Evolutionary conservation across 2,329 filamentous ascomycete genomes (phyloP), one percentile per base, ranked within the genome.

Genomic region (Taxawa tesnikishii): DNA sequence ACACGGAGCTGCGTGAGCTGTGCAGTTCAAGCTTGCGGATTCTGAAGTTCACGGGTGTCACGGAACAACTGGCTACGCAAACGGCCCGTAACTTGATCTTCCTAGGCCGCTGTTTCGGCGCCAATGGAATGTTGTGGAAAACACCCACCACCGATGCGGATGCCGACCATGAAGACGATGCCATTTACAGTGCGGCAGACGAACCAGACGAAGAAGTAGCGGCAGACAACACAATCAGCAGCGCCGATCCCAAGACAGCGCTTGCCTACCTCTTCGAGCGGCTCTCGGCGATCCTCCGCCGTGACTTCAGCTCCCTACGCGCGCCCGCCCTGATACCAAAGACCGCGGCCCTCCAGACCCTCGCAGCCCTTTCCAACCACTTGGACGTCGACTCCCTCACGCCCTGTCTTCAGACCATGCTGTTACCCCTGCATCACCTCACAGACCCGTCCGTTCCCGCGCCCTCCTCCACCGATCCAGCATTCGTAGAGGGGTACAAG

Each of bases 31-130:
- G 72, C 67, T 38, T 75, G 38, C 54, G 62, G 38, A 65, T 67
- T 28, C 59, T 94, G 27, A 73, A 73, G 29, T 38, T 38, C 29
- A 29, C 28, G 12, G 72, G 71, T 0, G 65, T 70, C 0, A 70
- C 69, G 31, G 79, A 90, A 47, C 68, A 75, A 7, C 63, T 96
- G n/a, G 82, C 82, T 1, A 67, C 73, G 26, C 83, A 93, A 50
- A 76, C 76, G 9, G 74, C 83, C 4, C 80, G 84, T 42, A 84
- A 94, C 41, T 63, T 94, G 21, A 68, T 88, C 23, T 93, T 93
- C 63, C 64, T 98, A 0, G 83, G 77, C 26, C 73, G 67, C 38
- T 76, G 62, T 47, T 70, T 72, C 37, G 68, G 68, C 10, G 68
- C 68, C 19, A 82, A 77, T 41, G 61, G 65, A 47, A 46, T 67